Base-by-base conservation (phyloP, 768 basidiomycete species). In the Hypholoma fasciculare region DNA sequence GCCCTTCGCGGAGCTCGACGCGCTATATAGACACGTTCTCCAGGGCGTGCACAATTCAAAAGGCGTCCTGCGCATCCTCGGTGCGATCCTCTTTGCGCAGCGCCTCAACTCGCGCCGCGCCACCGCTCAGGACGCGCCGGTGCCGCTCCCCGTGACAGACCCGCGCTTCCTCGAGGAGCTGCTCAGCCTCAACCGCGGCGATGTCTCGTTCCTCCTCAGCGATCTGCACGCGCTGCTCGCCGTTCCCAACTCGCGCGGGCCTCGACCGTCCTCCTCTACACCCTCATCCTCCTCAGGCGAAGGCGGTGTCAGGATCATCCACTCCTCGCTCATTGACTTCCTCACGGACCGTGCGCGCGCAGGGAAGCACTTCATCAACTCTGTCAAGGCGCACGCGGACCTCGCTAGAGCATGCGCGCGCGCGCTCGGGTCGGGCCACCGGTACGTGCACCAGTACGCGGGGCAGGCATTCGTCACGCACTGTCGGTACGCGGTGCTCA, bases 301-400 rank as follows among this genome's bases (percentile, higher is more conserved):
- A 38, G 58, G 56, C 8, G 66, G 67, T 12, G 67, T 70, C 23
- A 62, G 66, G 8, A 68, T 68, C 20, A 56, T 68, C 9, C 67
- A 70, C 40, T 59, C 50, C 54, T 67, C 65, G 9, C 66, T 70
- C 20, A 62, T 65, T 57, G 69, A 70, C 60, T 70, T 70, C 55
- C 57, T 70, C 39, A 65, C 66, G 23, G 69, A 70, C 59, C 65
- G 67, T 42, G 65, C 63, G 14, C 59, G 69, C 8, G 67, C 69
- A 16, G 67, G 64, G 6, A 57, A 60, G 50, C 66, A 67, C 53
- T 70, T 70, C 39, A 68, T 70, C 43, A 68, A 70, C 40, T 65
- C 65, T 3, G 67, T 67, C 46, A 68, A 70, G 43, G 68, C 66
- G 2, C 69, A 70, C 54, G 67, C 69, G 19, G 69, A 70, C 43